These are phyloP conservation scores for Globisporangium spinosum DNA, from an alignment of 352 stramenopile species.

Conservation along the genomic window DNA sequence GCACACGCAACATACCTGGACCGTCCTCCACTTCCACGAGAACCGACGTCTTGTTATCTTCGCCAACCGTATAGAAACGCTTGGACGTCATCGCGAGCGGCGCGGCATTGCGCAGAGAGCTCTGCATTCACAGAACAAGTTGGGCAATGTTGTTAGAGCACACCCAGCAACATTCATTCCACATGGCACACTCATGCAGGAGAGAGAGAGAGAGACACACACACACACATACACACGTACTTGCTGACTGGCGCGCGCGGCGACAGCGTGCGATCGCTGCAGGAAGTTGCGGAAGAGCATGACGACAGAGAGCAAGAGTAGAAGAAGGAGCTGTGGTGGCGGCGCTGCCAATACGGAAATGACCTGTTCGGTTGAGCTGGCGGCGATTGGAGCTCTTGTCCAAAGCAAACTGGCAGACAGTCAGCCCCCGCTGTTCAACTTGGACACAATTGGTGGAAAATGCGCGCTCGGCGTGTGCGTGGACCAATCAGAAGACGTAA, in stretches of 20 bases:
- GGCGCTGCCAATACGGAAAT: constrained; percentile 13
- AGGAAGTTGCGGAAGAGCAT: constrained; percentile 17
- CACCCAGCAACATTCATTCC: too few relatives aligned
- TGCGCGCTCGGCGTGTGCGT: background rate
- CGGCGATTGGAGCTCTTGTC: background rate
- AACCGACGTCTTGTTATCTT: too few relatives aligned
- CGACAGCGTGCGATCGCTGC: constrained; percentile 5
- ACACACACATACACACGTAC: too few relatives aligned
- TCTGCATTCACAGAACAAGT: too few relatives aligned
- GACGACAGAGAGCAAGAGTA: background rate
- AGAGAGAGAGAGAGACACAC: too few relatives aligned
- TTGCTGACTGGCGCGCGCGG: constrained; percentile 2
- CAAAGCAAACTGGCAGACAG: background rate
- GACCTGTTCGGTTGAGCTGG: background rate
- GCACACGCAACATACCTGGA: too few relatives aligned
- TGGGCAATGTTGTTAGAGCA: background rate
- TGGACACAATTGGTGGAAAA: constrained; percentile 1
- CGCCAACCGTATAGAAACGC: too few relatives aligned
- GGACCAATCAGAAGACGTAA: background rate
- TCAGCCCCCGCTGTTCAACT: background rate
- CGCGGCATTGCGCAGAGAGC: too few relatives aligned
- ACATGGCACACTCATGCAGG: background rate
- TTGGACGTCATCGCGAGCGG: too few relatives aligned
- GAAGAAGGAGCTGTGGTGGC: background rate
- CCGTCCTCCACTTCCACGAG: too few relatives aligned